Percentiles rank a stretch among this genome's conserved stretches.
Conservation (phyloP, 2,329 filamentous ascomycete species). For the Calcarisporium arbuscula region DNA sequence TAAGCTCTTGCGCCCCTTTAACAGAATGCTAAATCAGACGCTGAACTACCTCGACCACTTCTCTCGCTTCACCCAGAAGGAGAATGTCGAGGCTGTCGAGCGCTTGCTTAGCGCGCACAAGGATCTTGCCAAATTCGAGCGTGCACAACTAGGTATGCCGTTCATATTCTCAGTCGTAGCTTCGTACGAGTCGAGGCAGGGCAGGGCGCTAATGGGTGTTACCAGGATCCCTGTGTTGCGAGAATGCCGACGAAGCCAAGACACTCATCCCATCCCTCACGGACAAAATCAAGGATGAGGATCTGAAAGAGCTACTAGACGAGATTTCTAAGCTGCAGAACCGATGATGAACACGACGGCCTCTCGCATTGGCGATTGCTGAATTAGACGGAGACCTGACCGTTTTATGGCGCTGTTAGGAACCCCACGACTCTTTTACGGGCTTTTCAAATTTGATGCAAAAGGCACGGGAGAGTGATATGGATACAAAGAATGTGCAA, state of each 20-base stretch:
- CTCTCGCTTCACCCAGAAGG: conserved; percentile 89
- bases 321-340: conserved; percentile 77
- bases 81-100: conserved; percentile 92
- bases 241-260: conserved; percentile 90
- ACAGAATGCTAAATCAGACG: conserved; percentile 75
- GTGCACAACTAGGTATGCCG: conserved; percentile 74
- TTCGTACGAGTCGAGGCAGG: not conserved
- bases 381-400: not conserved
- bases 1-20: not conserved
- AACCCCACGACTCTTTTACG: too few species aligned
- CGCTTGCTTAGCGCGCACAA: conserved; percentile 73
- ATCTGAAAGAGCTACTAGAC: conserved; percentile 80
- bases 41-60: conserved; percentile 92
- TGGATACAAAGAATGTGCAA: too few species aligned
- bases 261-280: conserved; percentile 84
- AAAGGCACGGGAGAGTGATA: too few species aligned
- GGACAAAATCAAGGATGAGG: conserved; percentile 85
- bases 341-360: conserved; percentile 17
- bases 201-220: conserved; percentile 1
- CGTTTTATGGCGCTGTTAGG: not conserved
- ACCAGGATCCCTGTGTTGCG: conserved; percentile 82
- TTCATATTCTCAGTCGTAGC: not conserved
- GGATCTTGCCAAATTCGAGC: conserved; percentile 85
- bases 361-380: too few species aligned
- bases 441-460: too few species aligned